Evolutionary conservation across 2,329 filamentous ascomycete species (phyloP), one percentile per base, ranked within the genome.

Genomic region (Onygena corvina): DNA sequence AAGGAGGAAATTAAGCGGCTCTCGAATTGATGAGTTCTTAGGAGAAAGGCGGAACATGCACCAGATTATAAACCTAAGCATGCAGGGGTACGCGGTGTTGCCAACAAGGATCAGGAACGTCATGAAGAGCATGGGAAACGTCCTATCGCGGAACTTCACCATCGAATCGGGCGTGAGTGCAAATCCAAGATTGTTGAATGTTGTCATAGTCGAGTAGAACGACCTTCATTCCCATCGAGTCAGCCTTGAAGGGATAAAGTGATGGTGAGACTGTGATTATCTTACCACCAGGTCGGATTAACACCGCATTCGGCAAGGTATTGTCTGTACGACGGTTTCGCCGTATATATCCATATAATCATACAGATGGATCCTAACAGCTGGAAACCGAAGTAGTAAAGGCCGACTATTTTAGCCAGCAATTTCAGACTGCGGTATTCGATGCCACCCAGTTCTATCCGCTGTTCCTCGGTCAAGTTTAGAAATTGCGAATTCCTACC

Each of bases 181-280:
- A 49, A 76, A 71, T 18, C 76, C 76, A 3, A 77, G 65, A 52
- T 78, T 78, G 48, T 70, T 63, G 11, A 71, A 61, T 64, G 75
- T 75, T 0, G 74, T 76, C 51, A 74, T 71, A 0, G 72, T 64
- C 0, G 72, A 71, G 57, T 70, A 76, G 25, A 75, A 65, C 1
- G 66, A 70, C 71, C 71, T 72, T 38, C 2, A 30, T 35, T 7
- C 25, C 11, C n/a, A n/a, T 1, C 79, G 85, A 60, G 88, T 98
- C 16, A 81, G 79, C 1, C 86, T 86, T 2, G 89, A 89, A 0
- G 92, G 87, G 57, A 86, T 86, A 70, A 96, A 95, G 68, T 95
- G 92, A 69, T 66, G 94, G 51, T 94, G 67, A 75, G 30, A 25
- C 27, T 11, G 27, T 1, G 35, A 14, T 14, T 12, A 14, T 31